A percentile compares a stretch with the other conserved stretches of the same genome.
Evolutionary conservation across 2,329 filamentous ascomycete genomes (phyloP).

Genomic region (Blastomyces percursus): DNA sequence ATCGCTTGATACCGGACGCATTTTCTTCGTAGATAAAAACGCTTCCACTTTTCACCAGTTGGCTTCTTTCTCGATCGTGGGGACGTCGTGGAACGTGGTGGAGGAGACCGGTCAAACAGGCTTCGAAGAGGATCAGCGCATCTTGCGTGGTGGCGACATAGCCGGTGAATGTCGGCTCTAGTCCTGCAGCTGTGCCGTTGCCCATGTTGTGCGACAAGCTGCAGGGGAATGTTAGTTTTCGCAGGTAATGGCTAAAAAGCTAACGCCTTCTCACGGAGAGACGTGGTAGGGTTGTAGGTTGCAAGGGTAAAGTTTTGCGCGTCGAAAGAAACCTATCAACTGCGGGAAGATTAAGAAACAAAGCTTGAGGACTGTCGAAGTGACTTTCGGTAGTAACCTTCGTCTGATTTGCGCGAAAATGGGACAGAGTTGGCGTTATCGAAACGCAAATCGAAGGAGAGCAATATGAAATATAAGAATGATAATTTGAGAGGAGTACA

Average conservation of each 20-base stretch:
- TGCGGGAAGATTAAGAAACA: slow-evolving; percentile 4
- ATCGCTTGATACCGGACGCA: slow-evolving; percentile 81
- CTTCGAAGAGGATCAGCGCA: slow-evolving; percentile 70
- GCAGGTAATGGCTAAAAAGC: slow-evolving; percentile 17
- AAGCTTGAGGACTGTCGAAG: slow-evolving; percentile 15
- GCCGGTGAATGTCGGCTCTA: slow-evolving; percentile 57
- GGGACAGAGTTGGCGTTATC: slow-evolving; percentile 9
- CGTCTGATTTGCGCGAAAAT: slow-evolving; percentile 8
- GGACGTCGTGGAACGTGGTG: slow-evolving; percentile 71
- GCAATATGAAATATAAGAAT: slow-evolving; percentile 9
- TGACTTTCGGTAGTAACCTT: slow-evolving; percentile 11
- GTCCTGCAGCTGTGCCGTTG: slow-evolving; percentile 36
- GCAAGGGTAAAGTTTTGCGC: slow-evolving; percentile 13
- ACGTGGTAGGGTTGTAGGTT: slow-evolving; percentile 8
- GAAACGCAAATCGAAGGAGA: slow-evolving; percentile 4
- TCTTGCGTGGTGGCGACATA: slow-evolving; percentile 60
- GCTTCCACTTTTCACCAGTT: slow-evolving; percentile 70
- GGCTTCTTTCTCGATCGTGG: slow-evolving; percentile 68
- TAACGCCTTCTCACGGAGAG: background rate
- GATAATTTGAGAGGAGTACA: slow-evolving; percentile 7
- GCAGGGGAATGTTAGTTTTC: slow-evolving; percentile 16
- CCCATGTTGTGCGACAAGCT: slow-evolving; percentile 27
- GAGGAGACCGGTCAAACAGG: slow-evolving; percentile 58
- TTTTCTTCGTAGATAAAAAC: slow-evolving; percentile 90
- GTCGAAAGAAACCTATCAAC: slow-evolving; percentile 4